Percentiles rank a stretch among this genome's conserved stretches.
phyloP scores from a whole-genome alignment of 2,329 filamentous ascomycete genomes.

The Aspergillus quadricinctus region DNA sequence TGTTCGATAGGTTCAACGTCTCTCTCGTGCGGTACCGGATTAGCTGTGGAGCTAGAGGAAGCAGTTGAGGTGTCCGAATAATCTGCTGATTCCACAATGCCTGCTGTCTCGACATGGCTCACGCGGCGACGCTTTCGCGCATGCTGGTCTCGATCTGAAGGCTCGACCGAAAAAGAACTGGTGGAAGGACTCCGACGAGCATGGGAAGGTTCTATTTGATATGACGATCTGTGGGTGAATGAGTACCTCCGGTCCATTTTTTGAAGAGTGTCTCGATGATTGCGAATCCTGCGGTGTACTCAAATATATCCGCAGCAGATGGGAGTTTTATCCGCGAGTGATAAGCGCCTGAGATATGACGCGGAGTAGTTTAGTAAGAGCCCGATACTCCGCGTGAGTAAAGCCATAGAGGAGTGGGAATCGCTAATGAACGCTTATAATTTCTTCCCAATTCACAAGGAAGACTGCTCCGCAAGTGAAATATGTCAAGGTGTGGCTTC shows the following conservation, averaged over 20 bases:
- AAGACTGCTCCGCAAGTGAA: not conserved
- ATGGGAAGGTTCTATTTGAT: not conserved
- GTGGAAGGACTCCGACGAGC: not conserved
- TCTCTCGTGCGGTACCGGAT: not conserved
- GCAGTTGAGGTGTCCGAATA: not conserved
- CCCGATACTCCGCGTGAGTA: not conserved
- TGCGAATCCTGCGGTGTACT: no score
- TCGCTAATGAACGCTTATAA: not conserved
- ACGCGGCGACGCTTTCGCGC: constrained; percentile 14
- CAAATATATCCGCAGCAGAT: not conserved
- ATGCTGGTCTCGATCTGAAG: constrained; percentile 2
- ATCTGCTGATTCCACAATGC: not conserved
- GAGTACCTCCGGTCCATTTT: not conserved
- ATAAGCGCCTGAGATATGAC: not conserved
- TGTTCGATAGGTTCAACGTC: constrained; percentile 38
- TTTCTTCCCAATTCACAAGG: not conserved
- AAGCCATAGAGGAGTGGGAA: not conserved
- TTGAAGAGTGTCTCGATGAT: not conserved
- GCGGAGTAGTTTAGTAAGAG: not conserved
- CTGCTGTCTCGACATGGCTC: constrained; percentile 1
- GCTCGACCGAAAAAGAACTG: not conserved
- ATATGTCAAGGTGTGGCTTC: not conserved
- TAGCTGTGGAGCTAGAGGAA: not conserved
- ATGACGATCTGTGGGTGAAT: not conserved
- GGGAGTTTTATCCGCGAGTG: not conserved